Base-by-base conservation (phyloP, 169 alveolate species). In the Fabrea salina region DNA sequence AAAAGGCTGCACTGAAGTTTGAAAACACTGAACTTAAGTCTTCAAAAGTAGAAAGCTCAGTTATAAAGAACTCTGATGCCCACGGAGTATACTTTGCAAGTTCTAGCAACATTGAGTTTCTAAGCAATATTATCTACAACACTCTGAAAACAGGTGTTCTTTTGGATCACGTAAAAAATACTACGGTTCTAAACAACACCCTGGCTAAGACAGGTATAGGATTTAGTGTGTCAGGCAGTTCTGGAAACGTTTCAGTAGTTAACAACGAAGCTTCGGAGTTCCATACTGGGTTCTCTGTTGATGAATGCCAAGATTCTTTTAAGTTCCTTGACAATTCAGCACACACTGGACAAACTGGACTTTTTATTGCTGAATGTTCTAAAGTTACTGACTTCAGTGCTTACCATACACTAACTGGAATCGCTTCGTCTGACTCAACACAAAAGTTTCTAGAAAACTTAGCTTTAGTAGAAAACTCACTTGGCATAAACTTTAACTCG, bases 221-320 rank as follows among this genome's bases (percentile, higher is more conserved):
- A 71, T 27, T 27, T 25, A 47, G 16, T 37, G n/a, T 47, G 25
- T n/a, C n/a, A n/a, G n/a, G n/a, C n/a, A n/a, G n/a, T n/a, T n/a
- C n/a, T n/a, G n/a, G n/a, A n/a, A n/a, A n/a, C n/a, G n/a, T n/a
- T n/a, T n/a, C n/a, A n/a, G n/a, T n/a, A n/a, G n/a, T n/a, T n/a
- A n/a, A n/a, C n/a, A 19, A 7, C 25, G 33, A 22, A 30, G 37
- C 32, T 5, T n/a, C 22, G n/a, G 70, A 47, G 27, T 68, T 25
- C 74, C 37, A 68, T 47, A 72, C 80, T 32, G 80, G 72, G n/a
- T 47, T 53, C 49, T 33, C 22, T 22, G n/a, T 53, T 0, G n/a
- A n/a, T n/a, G n/a, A n/a, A n/a, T 64, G 75, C 50, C n/a, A n/a
- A n/a, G n/a, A n/a, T n/a, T n/a, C n/a, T n/a, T n/a, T n/a, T n/a